Evolutionary conservation across 2,329 filamentous ascomycete genomes (phyloP).

Genomic region (Fusarium miscanthi): DNA sequence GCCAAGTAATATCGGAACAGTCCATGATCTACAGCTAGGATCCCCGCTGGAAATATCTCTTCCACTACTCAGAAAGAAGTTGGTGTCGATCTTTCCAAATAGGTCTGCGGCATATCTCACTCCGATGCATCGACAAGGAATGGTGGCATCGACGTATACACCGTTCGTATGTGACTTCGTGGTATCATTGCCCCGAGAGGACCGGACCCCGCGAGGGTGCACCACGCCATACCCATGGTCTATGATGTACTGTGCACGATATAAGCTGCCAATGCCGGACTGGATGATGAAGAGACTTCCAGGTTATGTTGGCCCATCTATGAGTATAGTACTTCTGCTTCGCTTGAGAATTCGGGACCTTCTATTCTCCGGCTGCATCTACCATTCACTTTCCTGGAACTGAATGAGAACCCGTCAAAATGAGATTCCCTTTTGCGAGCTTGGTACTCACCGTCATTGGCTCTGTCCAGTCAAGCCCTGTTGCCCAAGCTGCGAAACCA

Average conservation of each 20-base stretch:
- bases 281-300: not conserved
- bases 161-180: not conserved
- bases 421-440: not conserved
- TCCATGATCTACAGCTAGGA: not conserved
- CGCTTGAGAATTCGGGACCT: accelerated
- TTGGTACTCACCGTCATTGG: not conserved
- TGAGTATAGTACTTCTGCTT: not conserved
- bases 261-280: too few species aligned
- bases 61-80: not conserved
- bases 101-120: not conserved
- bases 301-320: accelerated
- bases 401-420: accelerated
- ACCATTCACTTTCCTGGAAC: not conserved
- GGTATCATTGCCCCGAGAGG: conserved; percentile 7
- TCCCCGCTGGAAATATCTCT: not conserved
- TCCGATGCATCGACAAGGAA: not conserved
- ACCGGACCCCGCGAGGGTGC: not conserved
- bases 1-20: not conserved
- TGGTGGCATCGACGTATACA: not conserved
- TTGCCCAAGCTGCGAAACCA: not conserved
- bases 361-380: accelerated
- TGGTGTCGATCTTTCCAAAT: not conserved
- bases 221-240: too few species aligned
- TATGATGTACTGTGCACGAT: accelerated
- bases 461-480: not conserved